Base-by-base conservation (phyloP, 306 rosid species). In the Ammopiptanthus mongolicus region DNA sequence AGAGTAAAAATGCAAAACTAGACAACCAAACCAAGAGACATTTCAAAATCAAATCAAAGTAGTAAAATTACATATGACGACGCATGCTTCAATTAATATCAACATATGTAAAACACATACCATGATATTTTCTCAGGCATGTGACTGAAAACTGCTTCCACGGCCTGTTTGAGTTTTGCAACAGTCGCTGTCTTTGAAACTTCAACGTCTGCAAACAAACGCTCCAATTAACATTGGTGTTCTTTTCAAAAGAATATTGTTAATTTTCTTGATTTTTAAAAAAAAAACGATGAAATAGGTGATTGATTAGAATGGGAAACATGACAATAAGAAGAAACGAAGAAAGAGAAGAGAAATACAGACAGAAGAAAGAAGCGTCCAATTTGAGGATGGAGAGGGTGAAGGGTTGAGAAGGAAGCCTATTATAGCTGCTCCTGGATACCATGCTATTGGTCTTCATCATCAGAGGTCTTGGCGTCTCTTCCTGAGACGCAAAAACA, bases 51-150 rank as follows among this genome's bases (percentile, higher is more conserved):
- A 62, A 33, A 73, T 8, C 31, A 50, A 17, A 70, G 34, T 12
- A 37, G 57, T 3, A 14, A 75, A 69, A 62, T 51, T 60, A 50
- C 41, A 13, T 5, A 9, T 23, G 25, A 23, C 28, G 6, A 23
- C 28, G 6, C 36, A 33, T 3, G 5, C 37, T 33, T 33, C 37
- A 33, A 4, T 29, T 29, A 63, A 78, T 47, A 53, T 14, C 37
- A 57, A 21, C 6, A 23, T 0, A 21, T 5, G 6, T 57, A 53
- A 17, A 11, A 62, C 53, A 82, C 80, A 64, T 69, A 93, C 98
- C 97, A 94, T 64, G 97, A 90, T 72, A 94, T 88, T 81, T 88
- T 72, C 87, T 74, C 88, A 53, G 98, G 97, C 87, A 87, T 65
- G 88, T 86, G 86, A 74, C 81, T 75, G 67, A 91, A 94, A 69